These are phyloP conservation scores for Ballota nigra DNA, from an alignment of 257 asterid genomes.

Conservation along the genomic window DNA sequence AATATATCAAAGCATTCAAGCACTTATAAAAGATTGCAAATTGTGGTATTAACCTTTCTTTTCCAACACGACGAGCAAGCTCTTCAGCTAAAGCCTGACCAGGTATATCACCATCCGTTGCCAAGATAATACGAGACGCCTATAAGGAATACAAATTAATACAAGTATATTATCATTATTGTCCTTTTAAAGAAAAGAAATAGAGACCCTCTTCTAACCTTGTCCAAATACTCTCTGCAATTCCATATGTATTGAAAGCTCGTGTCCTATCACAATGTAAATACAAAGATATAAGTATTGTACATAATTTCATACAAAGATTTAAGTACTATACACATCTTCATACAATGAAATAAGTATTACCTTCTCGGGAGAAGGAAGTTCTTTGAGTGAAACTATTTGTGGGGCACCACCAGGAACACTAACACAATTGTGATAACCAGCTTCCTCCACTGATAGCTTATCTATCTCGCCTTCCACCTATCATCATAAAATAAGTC, in stretches of 20 bases:
- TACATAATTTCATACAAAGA: neutral
- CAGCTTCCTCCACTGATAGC: conserved; percentile 82
- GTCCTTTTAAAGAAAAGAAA: neutral
- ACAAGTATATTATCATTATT: neutral
- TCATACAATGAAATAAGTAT: no score
- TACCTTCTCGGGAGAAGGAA: conserved; percentile 64
- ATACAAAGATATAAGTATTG: neutral
- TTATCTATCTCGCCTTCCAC: conserved; percentile 91
- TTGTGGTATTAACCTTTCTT: conserved; percentile 47
- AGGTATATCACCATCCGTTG: conserved; percentile 71
- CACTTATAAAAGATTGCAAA: neutral
- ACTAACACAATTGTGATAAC: conserved; percentile 66
- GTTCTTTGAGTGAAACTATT: conserved; percentile 49
- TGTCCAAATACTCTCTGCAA: conserved; percentile 61
- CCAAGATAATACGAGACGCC: conserved; percentile 69
- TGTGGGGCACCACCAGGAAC: conserved; percentile 89
- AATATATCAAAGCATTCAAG: neutral
- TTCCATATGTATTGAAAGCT: conserved; percentile 68
- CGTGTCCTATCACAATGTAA: conserved; percentile 43
- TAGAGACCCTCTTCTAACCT: conserved; percentile 37
- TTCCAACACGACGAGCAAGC: conserved; percentile 79
- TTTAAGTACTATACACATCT: neutral
- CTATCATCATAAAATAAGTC: conserved; percentile 34
- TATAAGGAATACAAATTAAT: conserved; percentile 11
- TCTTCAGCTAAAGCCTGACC: conserved; percentile 77